Base-by-base conservation (phyloP, 768 basidiomycete genomes). In the Mrakia blollopis region DNA sequence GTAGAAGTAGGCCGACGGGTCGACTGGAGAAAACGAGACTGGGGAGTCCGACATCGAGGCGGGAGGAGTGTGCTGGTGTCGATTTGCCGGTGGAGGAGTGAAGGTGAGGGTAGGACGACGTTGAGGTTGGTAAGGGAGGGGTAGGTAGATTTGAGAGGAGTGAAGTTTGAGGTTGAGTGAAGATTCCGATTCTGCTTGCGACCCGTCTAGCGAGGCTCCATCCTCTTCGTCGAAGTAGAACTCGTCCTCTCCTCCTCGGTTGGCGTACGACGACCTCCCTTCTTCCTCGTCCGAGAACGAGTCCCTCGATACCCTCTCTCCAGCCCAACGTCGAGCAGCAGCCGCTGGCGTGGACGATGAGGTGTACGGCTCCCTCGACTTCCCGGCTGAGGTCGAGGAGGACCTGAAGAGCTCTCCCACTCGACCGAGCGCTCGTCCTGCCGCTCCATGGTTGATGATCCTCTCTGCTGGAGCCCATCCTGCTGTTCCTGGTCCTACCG, bases 101-200 rank as follows among this genome's bases (percentile, higher is more conserved):
- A 77, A 68, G 9, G 72, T 72, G 18, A 77, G 47, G 16, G 76
- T 77, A 3, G 76, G 76, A 35, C 44, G n/a, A 23, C 76, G 75
- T 28, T 63, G 30, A 11, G 44, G 75, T 16, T 39, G 28, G 10
- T 57, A 71, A 21, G 62, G 69, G 1, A 77, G 44, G 5, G 76
- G 76, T n/a, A 77, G 76, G 52, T 77, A 72, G n/a, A 77, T 25
- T 23, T 77, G 71, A 6, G 76, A 77, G 37, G 32, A 41, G 52
- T 77, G 76, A 13, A 73, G 61, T 37, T 77, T 65, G 50, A 77
- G 69, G 35, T 69, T 73, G 63, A 77, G 62, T 3, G 72, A 73
- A n/a, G 72, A 73, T n/a, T 73, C 72, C 41, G 76, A 72, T 9
- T 37, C 68, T 39, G 23, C 60, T 30, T 72, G 61, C 0, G 70